These are phyloP conservation scores for Sclerotiophoma versabilis DNA, from an alignment of 2,329 filamentous ascomycete genomes.

Conservation along the genomic window DNA sequence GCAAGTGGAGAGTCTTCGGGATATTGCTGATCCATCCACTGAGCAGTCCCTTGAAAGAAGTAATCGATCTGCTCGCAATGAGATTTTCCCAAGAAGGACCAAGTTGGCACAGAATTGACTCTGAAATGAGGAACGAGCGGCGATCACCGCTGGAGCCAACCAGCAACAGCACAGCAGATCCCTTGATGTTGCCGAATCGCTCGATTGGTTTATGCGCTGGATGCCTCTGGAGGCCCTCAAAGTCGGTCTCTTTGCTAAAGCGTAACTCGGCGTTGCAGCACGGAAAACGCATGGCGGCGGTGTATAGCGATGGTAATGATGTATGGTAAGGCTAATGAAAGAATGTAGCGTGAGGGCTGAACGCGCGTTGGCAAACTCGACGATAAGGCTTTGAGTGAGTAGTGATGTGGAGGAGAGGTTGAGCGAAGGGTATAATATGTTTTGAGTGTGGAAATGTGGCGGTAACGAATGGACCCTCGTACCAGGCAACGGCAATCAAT, in stretches of 20 bases:
- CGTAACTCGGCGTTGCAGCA: too few species aligned
- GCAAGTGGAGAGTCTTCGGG: slow-evolving; percentile 29
- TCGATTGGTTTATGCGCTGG: neutral
- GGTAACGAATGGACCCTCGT: neutral
- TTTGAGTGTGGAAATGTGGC: neutral
- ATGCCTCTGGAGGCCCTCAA: too few species aligned
- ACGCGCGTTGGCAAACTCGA: neutral
- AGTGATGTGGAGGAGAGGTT: neutral
- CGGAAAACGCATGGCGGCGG: neutral
- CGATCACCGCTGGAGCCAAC: slow-evolving; percentile 11
- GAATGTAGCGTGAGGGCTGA: neutral
- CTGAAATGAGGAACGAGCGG: slow-evolving; percentile 13
- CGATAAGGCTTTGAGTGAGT: neutral
- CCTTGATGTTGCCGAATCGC: neutral
- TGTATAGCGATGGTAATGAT: slow-evolving; percentile 5
- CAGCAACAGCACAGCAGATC: slow-evolving; percentile 4
- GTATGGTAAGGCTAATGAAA: neutral
- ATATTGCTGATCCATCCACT: neutral
- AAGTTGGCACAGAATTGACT: slow-evolving; percentile 16
- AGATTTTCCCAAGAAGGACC: slow-evolving; percentile 11
- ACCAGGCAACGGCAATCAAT: neutral
- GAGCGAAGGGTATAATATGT: neutral
- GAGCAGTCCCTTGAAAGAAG: neutral
- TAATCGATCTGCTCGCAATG: neutral
- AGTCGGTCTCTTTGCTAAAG: too few species aligned